Base-by-base conservation (phyloP, 371 early-diverging fungal genomes). In the Mycotypha africana region DNA sequence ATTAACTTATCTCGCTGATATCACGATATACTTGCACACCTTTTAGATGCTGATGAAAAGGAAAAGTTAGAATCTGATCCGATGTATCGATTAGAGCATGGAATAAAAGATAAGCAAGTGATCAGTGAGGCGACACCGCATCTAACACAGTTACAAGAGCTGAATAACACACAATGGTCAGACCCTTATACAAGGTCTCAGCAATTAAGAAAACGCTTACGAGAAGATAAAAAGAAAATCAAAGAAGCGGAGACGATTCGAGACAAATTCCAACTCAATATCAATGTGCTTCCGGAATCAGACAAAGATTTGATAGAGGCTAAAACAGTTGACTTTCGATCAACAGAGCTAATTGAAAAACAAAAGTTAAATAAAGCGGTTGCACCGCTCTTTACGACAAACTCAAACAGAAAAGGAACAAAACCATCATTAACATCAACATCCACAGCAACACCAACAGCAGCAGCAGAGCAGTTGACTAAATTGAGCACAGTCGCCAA, bases 151-250 rank as follows among this genome's bases (percentile, higher is more conserved):
- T 63, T 91, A n/a, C 85, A 83, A 43, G 54, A 56, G 6, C 59
- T 79, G 7, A 79, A 70, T 40, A 75, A 86, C n/a, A 46, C 67
- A 11, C 77, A 71, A 30, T 92, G 90, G 89, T 73, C 67, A 32
- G 89, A 93, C 59, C 83, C 91, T 0, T 93, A 89, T 56, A 55
- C 78, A 4, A 59, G 72, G 21, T 90, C 89, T 23, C 84, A 86
- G 45, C 59, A 62, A 35, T 48, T 93, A 32, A 78, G 95, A 14
- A 81, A 74, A 38, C 74, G 69, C 38, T 86, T 92, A 49, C 58
- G 93, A 35, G 86, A 62, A 3, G 85, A 83, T 14, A 88, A 86
- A 47, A 82, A 81, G 38, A 47, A 60, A 12, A 38, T 63, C 23
- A 64, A 76, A 30, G 82, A 78, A 34, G 51, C 73, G 1, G 60